These are phyloP conservation scores for Wickerhamomyces hampshirensis DNA, from an alignment of 805 yeast species.

Conservation along the genomic window DNA sequence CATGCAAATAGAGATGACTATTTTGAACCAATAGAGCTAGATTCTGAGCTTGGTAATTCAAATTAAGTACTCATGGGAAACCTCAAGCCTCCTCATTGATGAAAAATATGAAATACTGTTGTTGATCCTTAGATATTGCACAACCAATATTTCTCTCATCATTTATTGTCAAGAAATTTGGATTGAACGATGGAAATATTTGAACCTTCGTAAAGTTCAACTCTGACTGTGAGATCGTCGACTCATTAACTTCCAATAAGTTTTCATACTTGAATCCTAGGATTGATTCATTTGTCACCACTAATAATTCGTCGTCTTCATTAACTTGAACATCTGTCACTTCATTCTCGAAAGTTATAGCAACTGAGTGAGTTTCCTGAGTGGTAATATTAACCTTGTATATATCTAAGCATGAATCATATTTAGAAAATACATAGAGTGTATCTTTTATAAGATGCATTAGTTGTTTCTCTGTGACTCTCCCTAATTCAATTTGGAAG, in stretches of 20 bases:
- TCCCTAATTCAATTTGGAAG: constrained; percentile 12
- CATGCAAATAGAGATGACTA: constrained; percentile 4
- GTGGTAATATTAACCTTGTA: constrained; percentile 7
- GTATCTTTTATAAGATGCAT: constrained; percentile 9
- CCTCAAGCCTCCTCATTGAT: constrained; percentile 7
- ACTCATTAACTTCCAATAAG: too few relatives aligned
- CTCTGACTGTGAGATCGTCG: too few relatives aligned
- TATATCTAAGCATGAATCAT: constrained; percentile 12
- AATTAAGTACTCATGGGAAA: too few relatives aligned
- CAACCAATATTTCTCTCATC: constrained; percentile 28
- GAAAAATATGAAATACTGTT: constrained; percentile 14
- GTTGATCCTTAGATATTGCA: constrained; percentile 32
- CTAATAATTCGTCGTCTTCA: constrained; percentile 10
- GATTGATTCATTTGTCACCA: constrained; percentile 2
- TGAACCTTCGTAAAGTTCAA: background rate
- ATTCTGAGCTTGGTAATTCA: background rate
- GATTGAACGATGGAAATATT: background rate
- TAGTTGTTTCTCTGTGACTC: constrained; percentile 13
- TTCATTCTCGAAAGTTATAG: constrained; percentile 3
- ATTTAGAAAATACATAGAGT: constrained; percentile 8
- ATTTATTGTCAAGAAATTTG: constrained; percentile 16
- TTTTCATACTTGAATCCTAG: too few relatives aligned
- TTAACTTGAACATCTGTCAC: constrained; percentile 12
- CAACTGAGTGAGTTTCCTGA: background rate
- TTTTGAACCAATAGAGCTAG: constrained; percentile 1